Evolutionary conservation across 2,329 filamentous ascomycete genomes (phyloP), one percentile per base, ranked within the genome.

Genomic region (Knoxdaviesia capensis): DNA sequence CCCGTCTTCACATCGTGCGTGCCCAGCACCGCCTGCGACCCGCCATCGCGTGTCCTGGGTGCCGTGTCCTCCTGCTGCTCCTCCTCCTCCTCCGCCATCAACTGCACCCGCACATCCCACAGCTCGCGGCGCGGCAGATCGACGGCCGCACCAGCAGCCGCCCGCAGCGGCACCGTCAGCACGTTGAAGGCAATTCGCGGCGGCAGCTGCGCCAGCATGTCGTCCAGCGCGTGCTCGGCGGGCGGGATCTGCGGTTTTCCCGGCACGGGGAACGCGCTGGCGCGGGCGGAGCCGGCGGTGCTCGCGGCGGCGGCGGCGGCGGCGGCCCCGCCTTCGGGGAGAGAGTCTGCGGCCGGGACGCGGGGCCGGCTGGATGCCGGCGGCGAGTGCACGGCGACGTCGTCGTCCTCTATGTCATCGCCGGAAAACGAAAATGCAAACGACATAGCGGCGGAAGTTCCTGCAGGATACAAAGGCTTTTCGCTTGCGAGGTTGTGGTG

Each of bases 41-140:
- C 57, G 31, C 55, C 53, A 34, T 55, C 54, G 9, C 34, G 34
- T 20, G 20, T 20, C 20, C 20, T 20, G 20, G 2, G 20, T 2
- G 20, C 20, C 8, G 9, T 2, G 11, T 11, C 34, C 34, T 35
- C 34, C 9, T 11, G 9, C 34, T 35, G 9, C 7, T 36, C 45
- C 39, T 60, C 62, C 36, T 71, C 72, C 35, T 74, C 74, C 54
- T 78, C 74, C 29, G 80, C 80, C 77, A 88, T 86, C 45, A 90
- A 63, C 61, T 90, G 83, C 34, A 86, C 68, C 33, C 80, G 70
- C 35, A 88, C 77, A 54, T 90, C 83, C 73, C 82, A 88, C 38
- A 90, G 65, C 55, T 87, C 82, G 45, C 83, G 71, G 35, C 82
- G 73, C 0, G 81, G 81, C 6, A 90, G 63, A 37, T 78, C 76